Evolutionary conservation across 768 basidiomycete species (phyloP).

Genomic region (Amanita brunnescens): DNA sequence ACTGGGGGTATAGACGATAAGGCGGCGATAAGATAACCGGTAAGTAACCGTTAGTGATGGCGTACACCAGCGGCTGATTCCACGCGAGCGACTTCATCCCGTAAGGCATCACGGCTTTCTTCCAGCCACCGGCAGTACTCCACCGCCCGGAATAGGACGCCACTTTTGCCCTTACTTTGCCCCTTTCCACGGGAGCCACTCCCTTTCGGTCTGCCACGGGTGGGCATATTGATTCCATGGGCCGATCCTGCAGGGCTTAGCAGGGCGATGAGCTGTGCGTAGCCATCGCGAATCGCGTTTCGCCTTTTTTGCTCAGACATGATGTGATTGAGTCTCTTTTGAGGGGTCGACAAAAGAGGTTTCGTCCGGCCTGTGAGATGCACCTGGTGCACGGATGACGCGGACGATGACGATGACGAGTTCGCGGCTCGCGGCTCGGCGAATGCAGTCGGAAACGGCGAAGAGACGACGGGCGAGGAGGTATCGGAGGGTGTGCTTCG

Average conservation of each 20-base stretch:
- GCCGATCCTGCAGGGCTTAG: constrained; percentile 70
- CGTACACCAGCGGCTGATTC: constrained; percentile 58
- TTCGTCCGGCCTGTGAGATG: constrained; percentile 34
- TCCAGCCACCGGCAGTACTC: constrained; percentile 86
- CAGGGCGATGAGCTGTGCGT: constrained; percentile 74
- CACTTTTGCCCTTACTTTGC: constrained; percentile 80
- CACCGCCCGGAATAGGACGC: constrained; percentile 78
- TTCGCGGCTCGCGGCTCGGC: neutral
- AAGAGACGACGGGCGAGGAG: constrained; percentile 16
- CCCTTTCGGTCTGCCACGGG: constrained; percentile 73
- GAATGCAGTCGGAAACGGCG: constrained; percentile 1
- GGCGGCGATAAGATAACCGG: neutral
- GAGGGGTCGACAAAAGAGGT: constrained; percentile 69
- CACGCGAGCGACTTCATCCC: constrained; percentile 55
- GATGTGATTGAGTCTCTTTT: constrained; percentile 89
- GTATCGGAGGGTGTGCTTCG: constrained; percentile 22
- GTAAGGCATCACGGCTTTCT: constrained; percentile 65
- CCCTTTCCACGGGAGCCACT: constrained; percentile 60
- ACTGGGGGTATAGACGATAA: neutral
- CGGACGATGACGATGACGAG: constrained; percentile 14
- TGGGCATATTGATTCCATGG: constrained; percentile 64
- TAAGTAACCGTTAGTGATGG: neutral
- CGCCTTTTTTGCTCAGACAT: constrained; percentile 91
- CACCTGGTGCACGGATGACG: constrained; percentile 11
- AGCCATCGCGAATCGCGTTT: constrained; percentile 86